These are phyloP conservation scores for Rhodosporidiobolus sp. DNA, from an alignment of 768 basidiomycete species.

Conservation along the genomic window DNA sequence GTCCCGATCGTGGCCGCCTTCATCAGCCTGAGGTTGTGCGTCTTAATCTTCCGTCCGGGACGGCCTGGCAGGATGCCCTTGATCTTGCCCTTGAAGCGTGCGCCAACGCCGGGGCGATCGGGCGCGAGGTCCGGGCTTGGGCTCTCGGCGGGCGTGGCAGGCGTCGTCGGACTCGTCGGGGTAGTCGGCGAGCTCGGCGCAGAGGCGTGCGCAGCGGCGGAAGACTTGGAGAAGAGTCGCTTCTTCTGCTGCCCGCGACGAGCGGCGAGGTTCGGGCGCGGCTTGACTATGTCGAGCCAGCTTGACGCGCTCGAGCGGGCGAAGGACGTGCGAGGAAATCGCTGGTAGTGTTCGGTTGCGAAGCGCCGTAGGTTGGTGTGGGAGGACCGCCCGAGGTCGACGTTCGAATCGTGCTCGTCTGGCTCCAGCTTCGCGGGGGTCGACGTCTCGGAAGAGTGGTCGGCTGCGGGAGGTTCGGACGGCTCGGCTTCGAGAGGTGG, in stretches of 20 bases:
- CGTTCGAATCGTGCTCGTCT: not conserved
- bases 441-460: too few relatives aligned
- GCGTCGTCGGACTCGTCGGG: not conserved
- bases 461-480: not conserved
- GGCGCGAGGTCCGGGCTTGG: too few relatives aligned
- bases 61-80: not conserved
- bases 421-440: not conserved
- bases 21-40: not conserved
- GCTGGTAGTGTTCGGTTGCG: not conserved
- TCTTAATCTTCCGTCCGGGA: too few relatives aligned
- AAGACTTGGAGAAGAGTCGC: not conserved
- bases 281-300: not conserved
- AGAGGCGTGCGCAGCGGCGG: not conserved
- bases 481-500: constrained; percentile 2
- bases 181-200: not conserved
- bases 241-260: not conserved
- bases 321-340: not conserved
- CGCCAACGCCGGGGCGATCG: too few relatives aligned
- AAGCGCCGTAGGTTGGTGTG: not conserved
- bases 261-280: not conserved
- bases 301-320: not conserved
- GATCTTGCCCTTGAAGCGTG: not conserved
- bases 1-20: not conserved
- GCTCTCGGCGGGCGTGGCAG: not conserved
- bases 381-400: not conserved